phyloP scores from a whole-genome alignment of 306 rosid genomes.

The Gastrolobium bilobum region DNA sequence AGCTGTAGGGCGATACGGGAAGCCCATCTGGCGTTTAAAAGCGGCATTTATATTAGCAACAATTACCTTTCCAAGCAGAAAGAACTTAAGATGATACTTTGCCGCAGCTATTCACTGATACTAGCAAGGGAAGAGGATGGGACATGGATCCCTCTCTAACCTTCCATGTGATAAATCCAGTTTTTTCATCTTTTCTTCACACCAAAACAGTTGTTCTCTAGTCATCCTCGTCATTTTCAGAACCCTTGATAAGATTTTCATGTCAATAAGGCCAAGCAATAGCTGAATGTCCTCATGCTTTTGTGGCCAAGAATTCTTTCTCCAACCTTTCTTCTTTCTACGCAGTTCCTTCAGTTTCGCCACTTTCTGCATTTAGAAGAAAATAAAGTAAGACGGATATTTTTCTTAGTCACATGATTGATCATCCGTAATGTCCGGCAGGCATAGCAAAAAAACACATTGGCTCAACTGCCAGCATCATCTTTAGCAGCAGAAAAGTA shows the following conservation, averaged over 20 bases:
- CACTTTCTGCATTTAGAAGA: slow-evolving; percentile 69
- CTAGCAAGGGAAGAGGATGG: slow-evolving; percentile 87
- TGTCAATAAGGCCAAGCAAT: slow-evolving; percentile 74
- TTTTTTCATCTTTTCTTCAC: slow-evolving; percentile 93
- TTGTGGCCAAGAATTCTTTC: slow-evolving; percentile 77
- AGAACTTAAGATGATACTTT: slow-evolving; percentile 6
- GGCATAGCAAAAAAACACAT: slow-evolving; percentile 20
- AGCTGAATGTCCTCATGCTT: slow-evolving; percentile 78
- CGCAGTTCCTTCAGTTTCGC: slow-evolving; percentile 76
- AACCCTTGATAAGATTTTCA: slow-evolving; percentile 72
- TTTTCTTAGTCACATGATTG: slow-evolving; percentile 4
- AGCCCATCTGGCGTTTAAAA: slow-evolving; percentile 14
- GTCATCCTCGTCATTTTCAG: slow-evolving; percentile 76
- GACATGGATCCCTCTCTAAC: slow-evolving; percentile 86
- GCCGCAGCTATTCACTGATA: slow-evolving; percentile 32
- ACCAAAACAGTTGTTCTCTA: slow-evolving; percentile 86
- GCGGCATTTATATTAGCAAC: background rate
- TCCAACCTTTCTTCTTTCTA: slow-evolving; percentile 81
- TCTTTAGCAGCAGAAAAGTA: background rate
- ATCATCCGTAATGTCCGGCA: slow-evolving; percentile 10
- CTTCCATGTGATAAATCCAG: slow-evolving; percentile 67
- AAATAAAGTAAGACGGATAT: background rate
- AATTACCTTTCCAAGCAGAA: slow-evolving; percentile 4
- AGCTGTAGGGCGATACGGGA: background rate
- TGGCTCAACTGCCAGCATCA: background rate